These are phyloP conservation scores for Podospora sp. DNA, from an alignment of 495 filamentous ascomycete genomes.

Conservation along the genomic window DNA sequence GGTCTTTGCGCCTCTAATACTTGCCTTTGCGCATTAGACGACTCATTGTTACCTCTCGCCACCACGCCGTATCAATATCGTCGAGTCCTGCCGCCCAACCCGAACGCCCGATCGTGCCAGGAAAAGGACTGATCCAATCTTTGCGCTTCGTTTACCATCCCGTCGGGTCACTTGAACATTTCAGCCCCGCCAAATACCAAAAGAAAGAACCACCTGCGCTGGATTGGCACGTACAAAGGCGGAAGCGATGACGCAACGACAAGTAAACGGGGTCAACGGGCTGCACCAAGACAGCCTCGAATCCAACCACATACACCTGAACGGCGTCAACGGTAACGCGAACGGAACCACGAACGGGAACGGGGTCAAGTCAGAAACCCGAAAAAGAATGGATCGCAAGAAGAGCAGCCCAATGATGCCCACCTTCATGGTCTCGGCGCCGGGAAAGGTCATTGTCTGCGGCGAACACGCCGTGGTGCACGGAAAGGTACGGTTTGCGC, in stretches of 20 bases:
- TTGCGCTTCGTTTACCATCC: not conserved
- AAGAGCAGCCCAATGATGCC: slow-evolving; percentile 69
- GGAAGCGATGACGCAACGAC: slow-evolving; percentile 12
- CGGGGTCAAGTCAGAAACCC: slow-evolving; percentile 26
- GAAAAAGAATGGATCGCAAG: slow-evolving; percentile 48
- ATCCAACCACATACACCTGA: slow-evolving; percentile 1
- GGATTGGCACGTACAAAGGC: slow-evolving; percentile 11
- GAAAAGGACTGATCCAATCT: not conserved
- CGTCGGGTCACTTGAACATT: not conserved
- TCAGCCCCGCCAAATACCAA: not conserved
- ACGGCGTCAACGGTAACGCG: slow-evolving; percentile 32
- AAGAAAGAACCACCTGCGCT: not conserved
- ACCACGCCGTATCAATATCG: not conserved
- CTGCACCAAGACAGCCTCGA: slow-evolving; percentile 24
- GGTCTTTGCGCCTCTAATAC: not conserved
- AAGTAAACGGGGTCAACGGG: slow-evolving; percentile 39
- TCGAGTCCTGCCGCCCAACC: not conserved
- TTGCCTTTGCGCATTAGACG: not conserved
- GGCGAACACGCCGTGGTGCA: slow-evolving; percentile 97
- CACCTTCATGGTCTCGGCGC: slow-evolving; percentile 95
- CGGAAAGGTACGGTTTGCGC: slow-evolving; percentile 64
- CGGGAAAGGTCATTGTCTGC: slow-evolving; percentile 96
- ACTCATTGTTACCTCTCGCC: not conserved
- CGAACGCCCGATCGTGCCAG: not conserved
- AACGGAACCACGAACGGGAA: slow-evolving; percentile 28